These are phyloP conservation scores for Tetrahymena elliotti DNA, from an alignment of 73 alveolate genomes.

Conservation along the genomic window DNA sequence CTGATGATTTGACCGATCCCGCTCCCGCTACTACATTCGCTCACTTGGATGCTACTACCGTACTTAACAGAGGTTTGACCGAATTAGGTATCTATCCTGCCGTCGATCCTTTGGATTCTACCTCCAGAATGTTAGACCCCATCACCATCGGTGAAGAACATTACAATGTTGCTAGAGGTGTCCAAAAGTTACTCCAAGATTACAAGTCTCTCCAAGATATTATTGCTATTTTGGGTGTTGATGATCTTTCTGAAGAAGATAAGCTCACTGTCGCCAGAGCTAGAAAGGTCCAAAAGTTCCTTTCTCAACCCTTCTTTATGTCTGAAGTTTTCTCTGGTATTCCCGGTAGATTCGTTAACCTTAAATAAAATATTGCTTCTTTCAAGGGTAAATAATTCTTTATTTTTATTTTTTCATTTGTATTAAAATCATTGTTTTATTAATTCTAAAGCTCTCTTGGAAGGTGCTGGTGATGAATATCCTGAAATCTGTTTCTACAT, in stretches of 20 bases:
- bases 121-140: conserved; percentile 95
- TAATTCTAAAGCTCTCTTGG: conserved; percentile 38
- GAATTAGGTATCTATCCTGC: conserved; percentile 98
- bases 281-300: conserved; percentile 84
- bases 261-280: conserved; percentile 95
- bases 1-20: conserved; percentile 96
- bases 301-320: conserved; percentile 80
- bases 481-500: conserved; percentile 93
- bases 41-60: conserved; percentile 97
- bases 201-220: conserved; percentile 91
- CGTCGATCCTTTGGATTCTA: conserved; percentile 96
- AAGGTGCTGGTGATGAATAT: conserved; percentile 86
- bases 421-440: not conserved
- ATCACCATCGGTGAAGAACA: conserved; percentile 84
- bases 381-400: conserved; percentile 39
- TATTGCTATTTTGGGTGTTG: conserved; percentile 97
- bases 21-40: conserved; percentile 99
- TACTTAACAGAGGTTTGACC: conserved; percentile 79
- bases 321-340: conserved; percentile 91
- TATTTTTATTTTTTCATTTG: not conserved
- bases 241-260: conserved; percentile 93
- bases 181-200: conserved; percentile 77
- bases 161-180: conserved; percentile 78
- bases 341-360: conserved; percentile 83
- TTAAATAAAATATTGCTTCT: conserved; percentile 78